phyloP scores from a whole-genome alignment of 2,329 filamentous ascomycete species.

The Chrysoporthe puriensis region DNA sequence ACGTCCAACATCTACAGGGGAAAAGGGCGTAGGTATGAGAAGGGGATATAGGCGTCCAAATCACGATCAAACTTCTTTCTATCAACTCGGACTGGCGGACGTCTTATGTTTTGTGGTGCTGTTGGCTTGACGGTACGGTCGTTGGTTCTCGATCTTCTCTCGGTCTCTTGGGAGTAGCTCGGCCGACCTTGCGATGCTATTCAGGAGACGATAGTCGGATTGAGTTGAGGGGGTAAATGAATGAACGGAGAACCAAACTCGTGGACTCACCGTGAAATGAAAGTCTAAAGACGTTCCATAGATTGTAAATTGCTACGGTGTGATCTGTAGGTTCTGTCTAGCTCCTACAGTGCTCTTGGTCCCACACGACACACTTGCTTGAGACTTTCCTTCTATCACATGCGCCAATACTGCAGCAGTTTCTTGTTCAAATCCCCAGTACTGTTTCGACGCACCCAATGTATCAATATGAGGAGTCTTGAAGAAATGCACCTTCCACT shows the following conservation, averaged over 20 bases:
- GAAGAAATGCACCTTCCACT: not conserved
- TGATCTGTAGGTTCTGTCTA: not conserved
- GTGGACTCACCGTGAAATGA: not conserved
- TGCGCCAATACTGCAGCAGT: not conserved
- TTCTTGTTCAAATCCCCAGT: not conserved
- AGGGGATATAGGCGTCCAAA: slow-evolving; percentile 1
- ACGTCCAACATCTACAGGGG: not conserved
- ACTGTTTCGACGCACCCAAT: too few species aligned
- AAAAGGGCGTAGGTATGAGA: slow-evolving; percentile 3
- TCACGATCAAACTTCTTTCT: not conserved
- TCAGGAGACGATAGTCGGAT: not conserved
- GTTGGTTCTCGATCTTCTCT: not conserved
- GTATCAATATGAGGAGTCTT: not conserved
- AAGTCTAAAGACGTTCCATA: not conserved
- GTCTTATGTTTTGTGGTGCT: not conserved
- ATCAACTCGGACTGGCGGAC: not conserved
- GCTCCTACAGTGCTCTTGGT: not conserved
- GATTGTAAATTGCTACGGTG: not conserved
- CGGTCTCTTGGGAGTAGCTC: not conserved
- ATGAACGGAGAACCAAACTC: not conserved
- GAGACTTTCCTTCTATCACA: not conserved
- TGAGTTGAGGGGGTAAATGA: not conserved
- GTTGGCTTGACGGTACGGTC: not conserved
- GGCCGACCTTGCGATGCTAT: not conserved
- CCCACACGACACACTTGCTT: not conserved